Evolutionary conservation across 495 filamentous ascomycete genomes (phyloP), one percentile per base, ranked within the genome.

Genomic region (Bacidia rubella): DNA sequence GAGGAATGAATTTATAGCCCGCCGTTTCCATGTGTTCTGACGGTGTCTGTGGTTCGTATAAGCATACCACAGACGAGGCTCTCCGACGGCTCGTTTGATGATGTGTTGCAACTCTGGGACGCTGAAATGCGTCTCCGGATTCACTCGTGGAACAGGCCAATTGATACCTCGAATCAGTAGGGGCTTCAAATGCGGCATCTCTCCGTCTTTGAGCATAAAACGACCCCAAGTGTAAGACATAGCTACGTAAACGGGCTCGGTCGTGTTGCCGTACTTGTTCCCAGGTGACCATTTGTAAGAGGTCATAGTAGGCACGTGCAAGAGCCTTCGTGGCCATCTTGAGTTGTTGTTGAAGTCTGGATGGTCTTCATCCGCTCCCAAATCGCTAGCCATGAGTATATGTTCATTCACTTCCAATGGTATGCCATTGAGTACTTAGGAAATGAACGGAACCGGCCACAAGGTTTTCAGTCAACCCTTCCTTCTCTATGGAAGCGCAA

Each of bases 201-300:
- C 44, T 15, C 23, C 21, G 44, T 17, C n/a, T 12, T 2, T 2
- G 44, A 47, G 44, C 5, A 22, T 47, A 11, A 19, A 47, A 12
- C 44, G 44, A 3, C 44, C 44, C 44, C 44, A 47, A 11, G 44
- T 47, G 44, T 47, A 47, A 11, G 44, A 47, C 21, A 47, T 47
- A 21, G 44, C 44, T 12, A 47, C 21, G 19, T 47, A 47, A 11
- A 21, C n/a, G 1, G 44, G 44, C n/a, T 17, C 15, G 44, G 19
- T 22, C 15, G 44, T 15, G 44, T 23, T 25, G 44, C 44, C 44
- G 19, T 47, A 47, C 23, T 25, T 7, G 19, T 47, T 47, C n/a
- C 44, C 44, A 2, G 44, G 44, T 12, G 21, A 21, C 44, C 44
- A 47, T 47, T 47, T 47, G 44, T 47, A 21, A 12, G 44, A 47